Evolutionary conservation across 2,329 filamentous ascomycete species (phyloP).

Genomic region (Pyrenophora tritici-repentis): DNA sequence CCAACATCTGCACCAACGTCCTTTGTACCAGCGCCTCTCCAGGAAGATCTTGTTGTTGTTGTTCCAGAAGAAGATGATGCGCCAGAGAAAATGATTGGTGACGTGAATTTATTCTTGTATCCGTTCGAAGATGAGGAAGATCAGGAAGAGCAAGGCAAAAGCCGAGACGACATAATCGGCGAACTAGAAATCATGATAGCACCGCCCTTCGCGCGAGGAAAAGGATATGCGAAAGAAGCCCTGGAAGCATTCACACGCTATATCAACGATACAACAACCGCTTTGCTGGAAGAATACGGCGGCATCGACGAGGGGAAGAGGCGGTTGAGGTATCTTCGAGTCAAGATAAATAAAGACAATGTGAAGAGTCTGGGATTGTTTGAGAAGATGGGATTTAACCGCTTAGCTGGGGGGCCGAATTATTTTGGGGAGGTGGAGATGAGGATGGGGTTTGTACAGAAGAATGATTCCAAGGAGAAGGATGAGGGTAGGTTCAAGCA

Average conservation of each 20-base stretch:
- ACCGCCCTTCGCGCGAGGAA: constrained; percentile 58
- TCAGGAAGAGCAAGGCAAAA: constrained; percentile 11
- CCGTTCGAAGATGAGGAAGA: constrained; percentile 24
- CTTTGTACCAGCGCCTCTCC: too few species aligned
- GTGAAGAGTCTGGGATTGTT: constrained; percentile 63
- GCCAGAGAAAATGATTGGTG: constrained; percentile 55
- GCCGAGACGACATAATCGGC: constrained; percentile 56
- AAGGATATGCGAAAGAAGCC: constrained; percentile 68
- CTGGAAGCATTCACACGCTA: constrained; percentile 73
- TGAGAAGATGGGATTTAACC: constrained; percentile 62
- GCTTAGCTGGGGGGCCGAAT: constrained; percentile 56
- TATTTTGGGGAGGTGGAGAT: constrained; percentile 71
- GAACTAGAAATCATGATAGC: constrained; percentile 92
- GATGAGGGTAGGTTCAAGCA: too few species aligned
- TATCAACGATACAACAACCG: constrained; percentile 58
- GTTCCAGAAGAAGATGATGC: constrained; percentile 55
- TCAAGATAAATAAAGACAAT: constrained; percentile 66
- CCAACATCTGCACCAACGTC: too few species aligned
- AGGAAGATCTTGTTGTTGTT: not conserved
- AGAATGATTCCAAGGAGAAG: too few species aligned
- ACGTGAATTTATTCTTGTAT: constrained; percentile 72
- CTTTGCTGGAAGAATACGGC: constrained; percentile 64
- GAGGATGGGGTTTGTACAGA: too few species aligned
- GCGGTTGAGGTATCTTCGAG: constrained; percentile 57
- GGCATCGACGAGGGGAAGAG: constrained; percentile 1